Conservation (phyloP, 108 stramenopile genomes). For the Conticribra guillardii region DNA sequence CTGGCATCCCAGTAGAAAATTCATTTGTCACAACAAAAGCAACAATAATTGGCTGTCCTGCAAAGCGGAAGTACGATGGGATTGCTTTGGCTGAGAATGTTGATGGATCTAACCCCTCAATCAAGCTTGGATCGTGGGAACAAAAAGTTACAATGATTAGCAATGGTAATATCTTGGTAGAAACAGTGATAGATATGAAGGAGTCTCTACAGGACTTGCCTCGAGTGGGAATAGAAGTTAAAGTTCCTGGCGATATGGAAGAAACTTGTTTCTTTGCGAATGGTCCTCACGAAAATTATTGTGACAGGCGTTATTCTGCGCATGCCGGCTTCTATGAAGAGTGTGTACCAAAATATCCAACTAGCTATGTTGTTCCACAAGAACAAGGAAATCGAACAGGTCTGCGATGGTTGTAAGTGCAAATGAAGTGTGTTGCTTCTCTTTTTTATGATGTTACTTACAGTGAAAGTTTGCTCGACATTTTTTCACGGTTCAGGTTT, state of each 20-base stretch:
- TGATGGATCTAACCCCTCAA: background rate
- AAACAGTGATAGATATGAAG: constrained; percentile 57
- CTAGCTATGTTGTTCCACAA: constrained; percentile 45
- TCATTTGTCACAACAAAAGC: constrained; percentile 23
- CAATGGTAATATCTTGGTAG: constrained; percentile 45
- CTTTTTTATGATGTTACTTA: background rate
- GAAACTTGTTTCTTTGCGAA: constrained; percentile 63
- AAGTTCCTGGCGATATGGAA: constrained; percentile 43
- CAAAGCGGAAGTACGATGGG: constrained; percentile 14
- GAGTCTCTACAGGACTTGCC: constrained; percentile 53
- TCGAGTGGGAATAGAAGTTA: constrained; percentile 62
- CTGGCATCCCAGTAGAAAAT: background rate
- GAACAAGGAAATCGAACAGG: constrained; percentile 38
- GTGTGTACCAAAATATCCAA: constrained; percentile 6
- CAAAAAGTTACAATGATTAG: constrained; percentile 34
- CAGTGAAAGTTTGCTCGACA: too few relatives aligned
- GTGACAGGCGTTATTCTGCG: constrained; percentile 50
- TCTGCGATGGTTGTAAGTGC: constrained; percentile 39
- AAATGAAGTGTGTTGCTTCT: background rate
- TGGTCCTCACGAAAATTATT: constrained; percentile 79
- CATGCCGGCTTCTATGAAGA: constrained; percentile 36
- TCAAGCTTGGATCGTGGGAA: constrained; percentile 22
- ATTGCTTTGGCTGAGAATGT: constrained; percentile 34
- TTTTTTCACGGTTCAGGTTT: constrained; percentile 31
- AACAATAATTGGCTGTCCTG: constrained; percentile 20